phyloP scores from a whole-genome alignment of 1,284 basidiomycete species.

The Pholiota adiposa region DNA sequence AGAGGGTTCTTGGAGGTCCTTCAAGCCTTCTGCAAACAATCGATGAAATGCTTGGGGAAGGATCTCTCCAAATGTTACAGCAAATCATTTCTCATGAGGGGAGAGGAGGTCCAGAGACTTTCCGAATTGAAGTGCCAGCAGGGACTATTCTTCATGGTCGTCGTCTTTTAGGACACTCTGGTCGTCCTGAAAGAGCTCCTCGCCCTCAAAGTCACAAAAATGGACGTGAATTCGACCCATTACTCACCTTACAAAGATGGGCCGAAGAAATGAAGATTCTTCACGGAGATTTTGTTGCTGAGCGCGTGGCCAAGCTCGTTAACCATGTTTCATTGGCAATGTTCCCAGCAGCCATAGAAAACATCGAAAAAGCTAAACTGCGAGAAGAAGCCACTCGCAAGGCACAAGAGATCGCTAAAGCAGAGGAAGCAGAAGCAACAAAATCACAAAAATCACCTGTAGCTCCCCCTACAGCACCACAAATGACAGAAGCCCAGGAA shows the following conservation, averaged over 20 bases:
- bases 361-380: conserved; percentile 57
- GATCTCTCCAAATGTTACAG: conserved; percentile 84
- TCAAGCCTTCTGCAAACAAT: conserved; percentile 78
- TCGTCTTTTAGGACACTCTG: conserved; percentile 54
- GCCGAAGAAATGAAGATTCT: conserved; percentile 86
- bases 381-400: conserved; percentile 45
- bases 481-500: background rate
- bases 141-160: conserved; percentile 63
- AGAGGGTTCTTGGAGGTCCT: conserved; percentile 53
- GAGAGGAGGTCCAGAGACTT: conserved; percentile 63
- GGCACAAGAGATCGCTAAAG: conserved; percentile 42
- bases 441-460: conserved; percentile 21
- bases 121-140: conserved; percentile 73
- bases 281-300: conserved; percentile 72
- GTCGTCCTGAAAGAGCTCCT: conserved; percentile 62
- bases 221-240: conserved; percentile 71
- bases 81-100: conserved; percentile 67
- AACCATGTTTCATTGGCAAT: conserved; percentile 81
- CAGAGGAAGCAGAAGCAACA: conserved; percentile 27
- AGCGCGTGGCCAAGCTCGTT: conserved; percentile 69
- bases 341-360: conserved; percentile 80
- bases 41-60: conserved; percentile 82
- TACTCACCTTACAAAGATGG: conserved; percentile 90
- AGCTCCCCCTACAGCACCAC: conserved; percentile 16
- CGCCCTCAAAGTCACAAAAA: conserved; percentile 52